Evolutionary conservation across 768 basidiomycete genomes (phyloP).

Genomic region (Xerocomus potaroensis): DNA sequence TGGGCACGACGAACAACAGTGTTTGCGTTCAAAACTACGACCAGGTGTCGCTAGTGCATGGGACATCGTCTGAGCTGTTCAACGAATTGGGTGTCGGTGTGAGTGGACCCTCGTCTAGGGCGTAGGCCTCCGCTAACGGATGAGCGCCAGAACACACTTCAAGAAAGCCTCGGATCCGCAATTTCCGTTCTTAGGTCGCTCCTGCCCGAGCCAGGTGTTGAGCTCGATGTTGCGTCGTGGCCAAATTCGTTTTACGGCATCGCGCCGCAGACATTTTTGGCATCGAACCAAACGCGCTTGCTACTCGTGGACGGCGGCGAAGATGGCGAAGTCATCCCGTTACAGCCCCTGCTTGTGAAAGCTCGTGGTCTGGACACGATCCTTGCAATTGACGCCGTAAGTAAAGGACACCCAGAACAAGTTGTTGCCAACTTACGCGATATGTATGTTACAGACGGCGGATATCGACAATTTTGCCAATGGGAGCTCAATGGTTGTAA

Average conservation of each 20-base stretch:
- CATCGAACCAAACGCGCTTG: conserved; percentile 30
- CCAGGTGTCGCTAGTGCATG: conserved; percentile 35
- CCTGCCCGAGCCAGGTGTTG: conserved; percentile 23
- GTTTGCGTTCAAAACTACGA: conserved; percentile 35
- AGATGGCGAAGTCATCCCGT: conserved; percentile 41
- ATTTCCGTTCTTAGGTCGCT: conserved; percentile 15
- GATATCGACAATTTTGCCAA: conserved; percentile 19
- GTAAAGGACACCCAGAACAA: conserved; percentile 1
- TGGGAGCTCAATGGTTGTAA: conserved; percentile 27
- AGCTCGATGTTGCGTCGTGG: conserved; percentile 30
- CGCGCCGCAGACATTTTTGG: conserved; percentile 32
- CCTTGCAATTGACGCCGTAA: conserved; percentile 44
- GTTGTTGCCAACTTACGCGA: no score
- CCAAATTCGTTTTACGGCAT: conserved; percentile 39
- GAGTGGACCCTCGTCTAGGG: background rate
- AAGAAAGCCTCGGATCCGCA: conserved; percentile 14
- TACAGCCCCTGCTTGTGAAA: conserved; percentile 47
- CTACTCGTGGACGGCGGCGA: conserved; percentile 39
- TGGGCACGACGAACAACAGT: conserved; percentile 36
- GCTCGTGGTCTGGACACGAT: conserved; percentile 46
- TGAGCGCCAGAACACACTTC: conserved; percentile 8
- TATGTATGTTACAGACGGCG: conserved; percentile 6
- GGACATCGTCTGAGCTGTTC: conserved; percentile 37
- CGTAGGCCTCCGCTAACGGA: background rate
- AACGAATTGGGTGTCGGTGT: conserved; percentile 29